Base-by-base conservation (phyloP, 169 alveolate species). In the Cryptosporidium muris region DNA sequence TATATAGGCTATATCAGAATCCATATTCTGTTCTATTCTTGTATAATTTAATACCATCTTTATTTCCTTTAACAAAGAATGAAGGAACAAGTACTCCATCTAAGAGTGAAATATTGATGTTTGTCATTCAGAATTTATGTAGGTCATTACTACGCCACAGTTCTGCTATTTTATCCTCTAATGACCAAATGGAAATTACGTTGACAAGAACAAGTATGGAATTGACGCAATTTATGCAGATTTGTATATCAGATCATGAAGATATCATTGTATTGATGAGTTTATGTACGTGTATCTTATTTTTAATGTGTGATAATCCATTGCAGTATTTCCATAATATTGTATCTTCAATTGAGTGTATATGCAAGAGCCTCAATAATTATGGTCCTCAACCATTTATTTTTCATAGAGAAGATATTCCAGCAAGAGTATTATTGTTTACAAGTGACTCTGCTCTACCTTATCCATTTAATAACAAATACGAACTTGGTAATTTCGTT, bases 21-120 rank as follows among this genome's bases (percentile, higher is more conserved):
- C 85, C 85, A 56, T 63, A 74, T 12, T 74, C 85, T 1, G 60
- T 74, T 37, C 49, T 74, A 25, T 74, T 74, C 43, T 52, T 74
- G 5, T 74, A 47, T 60, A 74, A 74, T 62, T n/a, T 74, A 12
- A 74, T 74, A 45, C 67, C 66, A 9, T 36, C 85, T 43, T 34
- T 74, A 38, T 45, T 64, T n/a, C 34, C 80, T 4, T 42, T 36
- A 3, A 37, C 63, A 3, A 34, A 36, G 11, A 9, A 37, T n/a
- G 52, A 63, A 9, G 51, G 51, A 2, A 45, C 37, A 16, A 0
- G n/a, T n/a, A 14, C 40, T 64, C 47, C 40, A 37, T 62, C 47
- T 14, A 66, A 58, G 3, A 12, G 43, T 5, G 67, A 58, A 38
- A 4, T 74, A 4, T 8, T 74, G 8, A 4, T 48, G 14, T 74